Percentiles rank a stretch among this genome's conserved stretches.
Conservation (phyloP, 164 flowering plant species). For the Sedum album region DNA sequence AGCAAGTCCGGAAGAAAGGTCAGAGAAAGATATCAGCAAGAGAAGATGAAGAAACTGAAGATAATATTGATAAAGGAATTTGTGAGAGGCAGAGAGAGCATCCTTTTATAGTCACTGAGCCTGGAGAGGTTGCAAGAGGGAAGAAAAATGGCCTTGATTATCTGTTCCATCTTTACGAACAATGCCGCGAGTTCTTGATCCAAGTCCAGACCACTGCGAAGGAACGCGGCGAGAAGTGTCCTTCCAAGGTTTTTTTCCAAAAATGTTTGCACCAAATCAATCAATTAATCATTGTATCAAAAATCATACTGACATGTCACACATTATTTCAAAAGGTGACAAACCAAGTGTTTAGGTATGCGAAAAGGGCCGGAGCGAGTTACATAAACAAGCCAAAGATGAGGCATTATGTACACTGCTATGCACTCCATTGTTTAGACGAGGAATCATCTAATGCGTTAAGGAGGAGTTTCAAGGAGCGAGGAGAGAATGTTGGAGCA, state of each 20-base stretch:
- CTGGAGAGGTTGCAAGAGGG: constrained; percentile 96
- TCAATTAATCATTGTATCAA: neutral
- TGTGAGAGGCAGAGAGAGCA: constrained; percentile 85
- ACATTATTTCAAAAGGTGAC: constrained; percentile 51
- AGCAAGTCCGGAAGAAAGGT: constrained; percentile 21
- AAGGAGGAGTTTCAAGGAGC: constrained; percentile 65
- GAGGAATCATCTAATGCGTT: constrained; percentile 70
- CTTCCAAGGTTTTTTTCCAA: constrained; percentile 85
- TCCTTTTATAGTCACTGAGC: constrained; percentile 95
- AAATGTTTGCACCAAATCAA: constrained; percentile 26
- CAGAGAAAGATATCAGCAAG: constrained; percentile 13
- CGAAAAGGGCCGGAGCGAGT: constrained; percentile 85
- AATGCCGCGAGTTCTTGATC: constrained; percentile 78
- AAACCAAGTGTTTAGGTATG: constrained; percentile 87
- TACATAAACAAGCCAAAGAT: constrained; percentile 99
- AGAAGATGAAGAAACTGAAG: constrained; percentile 19
- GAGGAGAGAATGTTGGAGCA: constrained; percentile 94
- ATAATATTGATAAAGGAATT: constrained; percentile 20
- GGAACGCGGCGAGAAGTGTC: constrained; percentile 95
- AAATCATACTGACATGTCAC: too few relatives aligned
- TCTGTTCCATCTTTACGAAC: constrained; percentile 90
- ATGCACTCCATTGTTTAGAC: constrained; percentile 85
- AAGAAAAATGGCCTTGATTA: constrained; percentile 97
- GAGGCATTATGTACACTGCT: constrained; percentile 97
- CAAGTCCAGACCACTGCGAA: constrained; percentile 87